phyloP scores from a whole-genome alignment of 2,329 filamentous ascomycete species.

The Pseudogymnoascus sp. region DNA sequence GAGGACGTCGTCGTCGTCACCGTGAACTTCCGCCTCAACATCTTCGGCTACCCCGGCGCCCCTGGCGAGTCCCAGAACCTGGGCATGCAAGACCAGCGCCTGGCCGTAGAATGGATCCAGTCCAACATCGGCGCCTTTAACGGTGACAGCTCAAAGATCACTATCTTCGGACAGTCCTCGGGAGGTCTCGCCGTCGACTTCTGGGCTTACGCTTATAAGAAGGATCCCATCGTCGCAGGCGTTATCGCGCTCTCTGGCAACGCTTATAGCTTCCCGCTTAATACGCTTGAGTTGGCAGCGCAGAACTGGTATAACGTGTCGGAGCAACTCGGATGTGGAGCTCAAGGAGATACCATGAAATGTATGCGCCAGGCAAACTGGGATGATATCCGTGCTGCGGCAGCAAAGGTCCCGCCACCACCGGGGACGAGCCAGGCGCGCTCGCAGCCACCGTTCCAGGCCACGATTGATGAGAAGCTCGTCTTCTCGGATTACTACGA shows the following conservation, averaged over 20 bases:
- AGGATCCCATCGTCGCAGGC: slow-evolving; percentile 22
- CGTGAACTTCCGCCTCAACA: slow-evolving; percentile 17
- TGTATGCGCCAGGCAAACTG: slow-evolving; percentile 15
- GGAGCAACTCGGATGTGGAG: slow-evolving; percentile 17
- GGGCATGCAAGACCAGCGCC: slow-evolving; percentile 46
- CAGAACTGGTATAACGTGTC: slow-evolving; percentile 18
- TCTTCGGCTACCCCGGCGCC: background rate
- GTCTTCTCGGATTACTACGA: slow-evolving; percentile 15
- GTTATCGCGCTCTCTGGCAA: slow-evolving; percentile 22
- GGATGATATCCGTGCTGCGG: slow-evolving; percentile 14
- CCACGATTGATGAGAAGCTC: slow-evolving; percentile 14
- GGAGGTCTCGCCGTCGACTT: slow-evolving; percentile 33
- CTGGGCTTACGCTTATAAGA: slow-evolving; percentile 17
- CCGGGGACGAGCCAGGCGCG: slow-evolving; percentile 10
- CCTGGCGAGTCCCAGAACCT: slow-evolving; percentile 34
- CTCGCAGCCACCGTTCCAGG: slow-evolving; percentile 15
- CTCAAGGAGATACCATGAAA: slow-evolving; percentile 10
- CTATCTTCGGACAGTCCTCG: slow-evolving; percentile 48
- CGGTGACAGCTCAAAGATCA: slow-evolving; percentile 43
- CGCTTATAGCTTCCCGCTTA: slow-evolving; percentile 14
- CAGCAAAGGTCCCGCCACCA: slow-evolving; percentile 13
- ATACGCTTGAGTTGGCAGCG: slow-evolving; percentile 8
- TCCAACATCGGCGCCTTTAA: slow-evolving; percentile 45
- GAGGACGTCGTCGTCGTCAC: slow-evolving; percentile 19
- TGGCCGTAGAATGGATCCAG: slow-evolving; percentile 46